These are phyloP conservation scores for Saccharomyces eubayanus DNA, from an alignment of 805 yeast species.

Conservation along the genomic window DNA sequence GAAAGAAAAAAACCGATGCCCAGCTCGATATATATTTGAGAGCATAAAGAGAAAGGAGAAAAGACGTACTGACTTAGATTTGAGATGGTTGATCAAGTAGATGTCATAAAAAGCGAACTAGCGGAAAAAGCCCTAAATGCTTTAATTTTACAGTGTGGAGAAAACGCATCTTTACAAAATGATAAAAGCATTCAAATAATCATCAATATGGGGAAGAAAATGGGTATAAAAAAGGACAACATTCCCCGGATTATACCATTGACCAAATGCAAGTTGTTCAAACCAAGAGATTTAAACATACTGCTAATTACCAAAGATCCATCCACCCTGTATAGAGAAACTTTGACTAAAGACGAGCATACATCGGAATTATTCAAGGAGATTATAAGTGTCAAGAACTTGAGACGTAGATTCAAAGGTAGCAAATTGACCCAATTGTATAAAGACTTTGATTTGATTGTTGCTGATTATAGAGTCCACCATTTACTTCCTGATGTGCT, in stretches of 20 bases:
- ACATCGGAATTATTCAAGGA: conserved; percentile 57
- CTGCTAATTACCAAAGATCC: conserved; percentile 71
- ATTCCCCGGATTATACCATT: conserved; percentile 55
- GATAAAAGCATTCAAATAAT: conserved; percentile 33
- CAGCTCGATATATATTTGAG: neutral
- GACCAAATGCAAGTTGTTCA: conserved; percentile 40
- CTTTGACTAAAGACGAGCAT: conserved; percentile 41
- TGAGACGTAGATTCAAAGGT: conserved; percentile 40
- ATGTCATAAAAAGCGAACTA: neutral
- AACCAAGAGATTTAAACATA: conserved; percentile 42
- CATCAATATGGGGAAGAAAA: conserved; percentile 41
- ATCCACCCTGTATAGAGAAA: conserved; percentile 44
- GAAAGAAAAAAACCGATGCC: neutral
- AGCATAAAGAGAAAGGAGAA: neutral
- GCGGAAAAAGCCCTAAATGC: conserved; percentile 18
- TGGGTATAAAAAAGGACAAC: conserved; percentile 38
- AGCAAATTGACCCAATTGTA: conserved; percentile 41
- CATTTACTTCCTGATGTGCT: conserved; percentile 50
- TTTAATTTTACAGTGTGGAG: conserved; percentile 23
- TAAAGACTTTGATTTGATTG: conserved; percentile 56
- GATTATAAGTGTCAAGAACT: conserved; percentile 50
- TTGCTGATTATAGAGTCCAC: conserved; percentile 63
- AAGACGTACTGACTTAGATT: neutral
- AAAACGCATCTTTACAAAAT: conserved; percentile 21
- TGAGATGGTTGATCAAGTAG: neutral